A percentile compares a stretch with the other conserved stretches of the same genome.
Conservation (phyloP, 345 rosid species). For the Litchi chinensis region DNA sequence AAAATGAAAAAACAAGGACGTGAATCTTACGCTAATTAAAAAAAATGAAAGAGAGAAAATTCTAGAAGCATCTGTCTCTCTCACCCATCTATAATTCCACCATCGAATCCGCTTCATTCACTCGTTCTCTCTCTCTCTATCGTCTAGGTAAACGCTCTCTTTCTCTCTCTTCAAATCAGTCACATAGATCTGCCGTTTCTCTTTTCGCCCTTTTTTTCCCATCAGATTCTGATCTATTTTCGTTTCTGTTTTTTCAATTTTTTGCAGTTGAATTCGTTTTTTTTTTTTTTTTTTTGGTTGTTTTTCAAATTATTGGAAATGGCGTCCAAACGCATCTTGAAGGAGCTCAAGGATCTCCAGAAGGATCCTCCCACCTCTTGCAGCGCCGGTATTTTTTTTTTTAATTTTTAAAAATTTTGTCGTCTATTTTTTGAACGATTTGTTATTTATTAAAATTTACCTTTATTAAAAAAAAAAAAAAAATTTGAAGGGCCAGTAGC, state of each 20-base stretch:
- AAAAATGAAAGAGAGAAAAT: constrained; percentile 6
- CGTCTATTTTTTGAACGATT: background rate
- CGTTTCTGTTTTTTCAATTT: background rate
- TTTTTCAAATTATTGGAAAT: constrained; percentile 6
- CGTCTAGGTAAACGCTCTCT: background rate
- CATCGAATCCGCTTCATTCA: background rate
- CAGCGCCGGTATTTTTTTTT: constrained; percentile 44
- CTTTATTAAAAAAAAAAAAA: too few species aligned
- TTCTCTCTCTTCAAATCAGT: background rate
- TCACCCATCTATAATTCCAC: background rate
- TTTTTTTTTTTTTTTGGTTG: too few species aligned
- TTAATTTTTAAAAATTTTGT: background rate
- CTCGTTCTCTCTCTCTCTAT: background rate
- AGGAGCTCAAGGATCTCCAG: constrained; percentile 44
- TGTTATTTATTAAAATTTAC: background rate
- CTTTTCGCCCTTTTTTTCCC: background rate
- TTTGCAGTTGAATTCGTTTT: background rate
- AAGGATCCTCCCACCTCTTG: constrained; percentile 57
- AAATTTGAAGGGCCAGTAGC: constrained; percentile 47
- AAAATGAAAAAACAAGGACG: background rate
- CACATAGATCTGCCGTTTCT: background rate
- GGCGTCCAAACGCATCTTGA: constrained; percentile 50
- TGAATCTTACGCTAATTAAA: constrained; percentile 12
- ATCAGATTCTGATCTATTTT: background rate
- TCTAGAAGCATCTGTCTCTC: constrained; percentile 23